Percentiles rank a stretch among this genome's conserved stretches.
These are phyloP conservation scores for Lumnitzera racemosa DNA, from an alignment of 345 rosid genomes.

Conservation along the genomic window DNA sequence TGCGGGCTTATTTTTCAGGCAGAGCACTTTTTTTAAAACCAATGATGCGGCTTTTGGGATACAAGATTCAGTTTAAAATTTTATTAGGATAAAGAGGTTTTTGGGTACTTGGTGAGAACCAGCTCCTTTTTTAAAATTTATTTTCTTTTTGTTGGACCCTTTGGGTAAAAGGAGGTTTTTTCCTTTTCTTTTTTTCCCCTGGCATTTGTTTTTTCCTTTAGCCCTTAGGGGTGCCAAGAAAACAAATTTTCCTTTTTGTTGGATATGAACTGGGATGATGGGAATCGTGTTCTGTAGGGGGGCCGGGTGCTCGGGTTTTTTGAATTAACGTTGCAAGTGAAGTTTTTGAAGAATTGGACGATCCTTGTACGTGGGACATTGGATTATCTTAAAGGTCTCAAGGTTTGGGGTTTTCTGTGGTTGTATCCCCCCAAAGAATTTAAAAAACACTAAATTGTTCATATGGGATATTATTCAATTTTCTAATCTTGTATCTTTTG, in stretches of 20 bases:
- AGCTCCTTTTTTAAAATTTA: background rate
- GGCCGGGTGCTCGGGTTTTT: constrained; percentile 72
- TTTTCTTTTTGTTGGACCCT: background rate
- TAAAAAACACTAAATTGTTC: too few species aligned
- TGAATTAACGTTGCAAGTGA: constrained; percentile 61
- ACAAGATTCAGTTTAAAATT: constrained; percentile 91
- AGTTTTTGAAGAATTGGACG: constrained; percentile 88
- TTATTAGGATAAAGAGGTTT: constrained; percentile 96
- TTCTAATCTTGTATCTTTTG: constrained; percentile 20
- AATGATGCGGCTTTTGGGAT: constrained; percentile 99
- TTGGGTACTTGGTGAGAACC: constrained; percentile 81
- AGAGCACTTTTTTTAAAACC: constrained; percentile 86
- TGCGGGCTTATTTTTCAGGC: constrained; percentile 43
- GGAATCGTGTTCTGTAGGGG: constrained; percentile 64
- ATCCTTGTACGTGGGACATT: constrained; percentile 85
- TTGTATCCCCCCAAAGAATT: background rate
- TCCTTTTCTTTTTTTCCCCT: constrained; percentile 4
- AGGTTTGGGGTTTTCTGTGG: constrained; percentile 39
- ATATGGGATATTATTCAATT: background rate
- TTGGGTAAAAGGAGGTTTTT: background rate
- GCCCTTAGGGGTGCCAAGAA: too few species aligned
- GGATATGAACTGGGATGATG: constrained; percentile 52
- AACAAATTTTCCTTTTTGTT: too few species aligned
- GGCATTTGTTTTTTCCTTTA: background rate
- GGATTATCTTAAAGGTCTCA: constrained; percentile 90